These are phyloP conservation scores for Leonotis leonurus DNA, from an alignment of 257 asterid species.

Conservation along the genomic window DNA sequence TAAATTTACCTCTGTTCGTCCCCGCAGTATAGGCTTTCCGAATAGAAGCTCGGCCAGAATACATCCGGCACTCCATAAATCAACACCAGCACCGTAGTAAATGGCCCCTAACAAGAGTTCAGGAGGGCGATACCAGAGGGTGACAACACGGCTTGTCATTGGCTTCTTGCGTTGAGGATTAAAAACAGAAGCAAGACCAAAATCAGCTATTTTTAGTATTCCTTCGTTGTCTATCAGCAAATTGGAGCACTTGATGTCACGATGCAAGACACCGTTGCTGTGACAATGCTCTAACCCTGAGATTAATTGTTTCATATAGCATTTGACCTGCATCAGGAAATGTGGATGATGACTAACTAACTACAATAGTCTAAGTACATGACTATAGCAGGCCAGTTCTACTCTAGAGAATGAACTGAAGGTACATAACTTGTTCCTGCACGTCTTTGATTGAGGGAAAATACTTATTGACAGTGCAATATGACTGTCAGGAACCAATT, in stretches of 20 bases:
- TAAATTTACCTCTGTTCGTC: slow-evolving; percentile 94
- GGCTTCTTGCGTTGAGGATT: slow-evolving; percentile 57
- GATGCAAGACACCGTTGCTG: slow-evolving; percentile 79
- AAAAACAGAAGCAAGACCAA: slow-evolving; percentile 75
- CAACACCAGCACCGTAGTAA: slow-evolving; percentile 76
- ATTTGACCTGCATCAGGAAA: slow-evolving; percentile 55
- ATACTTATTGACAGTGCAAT: too few relatives aligned
- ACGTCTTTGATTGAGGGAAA: too few relatives aligned
- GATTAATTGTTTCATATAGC: slow-evolving; percentile 74
- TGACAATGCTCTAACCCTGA: slow-evolving; percentile 96
- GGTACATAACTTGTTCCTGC: too few relatives aligned
- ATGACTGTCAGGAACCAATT: too few relatives aligned
- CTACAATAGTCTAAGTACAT: too few relatives aligned
- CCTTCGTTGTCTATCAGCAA: slow-evolving; percentile 74
- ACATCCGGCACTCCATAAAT: slow-evolving; percentile 97
- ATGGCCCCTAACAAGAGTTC: slow-evolving; percentile 85
- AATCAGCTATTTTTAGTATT: slow-evolving; percentile 76
- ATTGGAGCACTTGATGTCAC: slow-evolving; percentile 90
- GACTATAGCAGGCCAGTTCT: too few relatives aligned
- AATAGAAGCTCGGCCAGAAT: slow-evolving; percentile 73
- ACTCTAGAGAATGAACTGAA: too few relatives aligned
- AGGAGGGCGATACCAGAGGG: slow-evolving; percentile 98
- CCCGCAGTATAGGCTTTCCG: slow-evolving; percentile 87
- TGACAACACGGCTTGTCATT: slow-evolving; percentile 90
- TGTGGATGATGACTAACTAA: too few relatives aligned